Percentiles rank a stretch among this genome's conserved stretches.
These are phyloP conservation scores for Senecio squalidus DNA, from an alignment of 140 eudicot genomes.

Conservation along the genomic window DNA sequence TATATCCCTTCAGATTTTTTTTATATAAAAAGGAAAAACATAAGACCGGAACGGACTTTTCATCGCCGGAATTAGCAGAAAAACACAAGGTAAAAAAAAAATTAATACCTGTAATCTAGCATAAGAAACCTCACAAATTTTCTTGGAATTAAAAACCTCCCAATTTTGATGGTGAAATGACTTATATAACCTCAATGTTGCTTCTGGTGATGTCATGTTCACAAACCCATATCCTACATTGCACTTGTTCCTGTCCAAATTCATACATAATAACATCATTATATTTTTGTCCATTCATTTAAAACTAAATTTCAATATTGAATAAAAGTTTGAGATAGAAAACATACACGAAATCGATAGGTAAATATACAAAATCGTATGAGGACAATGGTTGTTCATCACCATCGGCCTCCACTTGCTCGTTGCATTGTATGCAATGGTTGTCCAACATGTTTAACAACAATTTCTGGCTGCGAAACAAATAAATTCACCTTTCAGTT, in stretches of 20 bases:
- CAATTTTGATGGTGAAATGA: slow-evolving; percentile 72
- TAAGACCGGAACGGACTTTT: no score
- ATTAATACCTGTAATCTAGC: slow-evolving; percentile 91
- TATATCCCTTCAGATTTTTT: no score
- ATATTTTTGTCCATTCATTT: neutral
- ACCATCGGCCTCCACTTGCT: slow-evolving; percentile 50
- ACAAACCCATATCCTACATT: slow-evolving; percentile 96
- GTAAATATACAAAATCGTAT: slow-evolving; percentile 87
- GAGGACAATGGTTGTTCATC: slow-evolving; percentile 68
- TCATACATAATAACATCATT: slow-evolving; percentile 43
- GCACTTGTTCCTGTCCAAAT: slow-evolving; percentile 65
- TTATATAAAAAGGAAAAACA: no score
- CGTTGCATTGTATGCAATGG: slow-evolving; percentile 87
- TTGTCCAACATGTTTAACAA: slow-evolving; percentile 93
- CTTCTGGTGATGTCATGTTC: slow-evolving; percentile 90
- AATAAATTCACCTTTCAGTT: neutral
- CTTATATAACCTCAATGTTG: slow-evolving; percentile 74
- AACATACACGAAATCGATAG: slow-evolving; percentile 86
- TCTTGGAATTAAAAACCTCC: slow-evolving; percentile 95
- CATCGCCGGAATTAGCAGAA: no score
- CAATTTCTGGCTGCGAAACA: slow-evolving; percentile 62
- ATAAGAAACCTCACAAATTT: slow-evolving; percentile 85
- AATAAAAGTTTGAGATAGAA: slow-evolving; percentile 48
- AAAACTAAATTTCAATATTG: neutral
- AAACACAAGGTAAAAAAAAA: neutral